Conservation (phyloP, 176 grass and related monocot species). For the Oryza longistaminata region DNA sequence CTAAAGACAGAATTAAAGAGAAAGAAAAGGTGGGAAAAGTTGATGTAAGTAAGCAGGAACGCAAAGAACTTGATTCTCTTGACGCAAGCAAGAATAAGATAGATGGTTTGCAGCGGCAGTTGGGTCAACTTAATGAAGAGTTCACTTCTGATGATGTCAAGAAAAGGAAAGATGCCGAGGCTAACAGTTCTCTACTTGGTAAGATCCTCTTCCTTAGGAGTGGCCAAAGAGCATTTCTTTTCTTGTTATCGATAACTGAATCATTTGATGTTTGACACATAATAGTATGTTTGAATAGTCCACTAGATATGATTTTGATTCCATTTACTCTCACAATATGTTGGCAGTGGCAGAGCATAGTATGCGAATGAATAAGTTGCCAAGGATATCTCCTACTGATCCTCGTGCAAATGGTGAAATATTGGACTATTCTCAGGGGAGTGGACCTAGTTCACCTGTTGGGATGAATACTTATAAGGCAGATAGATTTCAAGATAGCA, state of each 20-base stretch:
- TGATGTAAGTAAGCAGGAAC: slow-evolving; percentile 37
- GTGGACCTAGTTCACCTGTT: slow-evolving; percentile 11
- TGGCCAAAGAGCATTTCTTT: neutral
- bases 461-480: neutral
- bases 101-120: slow-evolving; percentile 20
- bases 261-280: slow-evolving; percentile 12
- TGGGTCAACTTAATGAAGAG: slow-evolving; percentile 8
- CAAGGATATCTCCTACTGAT: slow-evolving; percentile 26
- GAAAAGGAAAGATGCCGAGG: slow-evolving; percentile 47
- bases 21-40: slow-evolving; percentile 24
- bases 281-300: neutral
- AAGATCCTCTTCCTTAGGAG: slow-evolving; percentile 2
- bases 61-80: slow-evolving; percentile 21
- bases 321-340: slow-evolving; percentile 32
- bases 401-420: slow-evolving; percentile 25
- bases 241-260: neutral
- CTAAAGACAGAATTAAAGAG: slow-evolving; percentile 28
- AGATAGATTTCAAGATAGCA: slow-evolving; percentile 18
- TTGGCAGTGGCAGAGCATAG: slow-evolving; percentile 40
- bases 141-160: slow-evolving; percentile 33
- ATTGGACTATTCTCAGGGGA: neutral
- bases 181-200: slow-evolving; percentile 43
- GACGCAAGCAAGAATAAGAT: slow-evolving; percentile 25
- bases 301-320: slow-evolving; percentile 1
- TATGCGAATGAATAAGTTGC: slow-evolving; percentile 28